Evolutionary conservation across 2,329 filamentous ascomycete genomes (phyloP), one percentile per base, ranked within the genome.

Genomic region (Penicillium sp.): DNA sequence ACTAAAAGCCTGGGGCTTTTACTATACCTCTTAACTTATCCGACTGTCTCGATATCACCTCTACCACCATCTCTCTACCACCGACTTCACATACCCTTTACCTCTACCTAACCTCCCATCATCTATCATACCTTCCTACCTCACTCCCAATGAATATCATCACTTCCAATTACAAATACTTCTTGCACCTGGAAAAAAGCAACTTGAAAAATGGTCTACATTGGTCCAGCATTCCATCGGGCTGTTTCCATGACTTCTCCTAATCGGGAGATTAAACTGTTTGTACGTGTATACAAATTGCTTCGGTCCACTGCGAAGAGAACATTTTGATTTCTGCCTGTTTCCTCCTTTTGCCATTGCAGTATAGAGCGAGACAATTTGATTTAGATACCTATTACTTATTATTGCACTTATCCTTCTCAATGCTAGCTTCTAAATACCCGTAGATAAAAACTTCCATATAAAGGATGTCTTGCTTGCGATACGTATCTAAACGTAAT

Each of bases 1-100:
- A n/a, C 11, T 29, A 50, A 49, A 61, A 53, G 57, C 58, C 56
- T 64, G 63, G 60, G 55, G 65, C 64, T 65, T 65, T 44, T 53
- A 45, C 27, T 55, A 50, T 53, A 48, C 51, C 55, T 55, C 32
- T 45, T 6, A 46, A 39, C 35, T 39, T 41, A 39, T 35, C 7
- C 36, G n/a, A 26, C 36, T 19, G 29, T n/a, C 46, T 40, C 47
- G 14, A 42, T 35, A 5, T 23, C 23, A 39, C 40, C 38, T 39
- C 18, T 5, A 39, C 18, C 16, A 42, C 19, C 10, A 18, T 23
- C 32, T 27, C n/a, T 56, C 29, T 18, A 52, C 42, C 23, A 51
- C 47, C 27, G 36, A 30, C 16, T 10, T 40, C 45, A 51, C 14
- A 26, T 32, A 34, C 14, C 18, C 43, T 34, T 32, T 23, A 47